Base-by-base conservation (phyloP, 2,329 filamentous ascomycete species). In the Parastagonospora nodorum region DNA sequence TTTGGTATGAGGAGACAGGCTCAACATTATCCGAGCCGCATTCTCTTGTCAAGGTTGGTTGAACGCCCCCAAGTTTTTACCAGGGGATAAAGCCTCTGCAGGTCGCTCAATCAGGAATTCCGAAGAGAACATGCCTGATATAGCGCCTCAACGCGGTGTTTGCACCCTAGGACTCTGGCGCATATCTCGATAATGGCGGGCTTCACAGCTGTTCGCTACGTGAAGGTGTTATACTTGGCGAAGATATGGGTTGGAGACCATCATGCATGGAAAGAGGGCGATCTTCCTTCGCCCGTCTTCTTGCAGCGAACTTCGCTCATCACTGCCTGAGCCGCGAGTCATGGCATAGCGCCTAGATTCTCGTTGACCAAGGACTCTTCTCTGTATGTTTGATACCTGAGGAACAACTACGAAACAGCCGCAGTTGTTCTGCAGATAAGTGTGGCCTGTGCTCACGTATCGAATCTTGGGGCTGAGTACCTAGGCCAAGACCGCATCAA, bases 131-230 rank as follows among this genome's bases (percentile, higher is more conserved):
- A 41, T 35, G 30, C 50, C 32, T 44, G 42, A 31, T 16, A 33
- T 47, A 43, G 49, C 43, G 48, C 43, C 50, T 48, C 51, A 53
- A 55, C 51, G 40, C 43, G 43, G 46, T 53, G 51, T 44, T 19
- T 27, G 28, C 36, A 45, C 24, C 50, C 27, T 42, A 39, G 30
- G 41, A 36, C 46, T 44, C 48, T 45, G 40, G 54, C 51, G 50
- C 44, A 31, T 53, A 52, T 53, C 32, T 44, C 42, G 29, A 50
- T 50, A 45, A 45, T 43, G 10, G 29, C 10, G 14, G 15, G 8
- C 8, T 9, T 19, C 11, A 6, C 15, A 19, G 35, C 29, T 28
- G 5, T 12, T 24, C 29, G 27, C 43, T 15, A 36, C 28, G n/a
- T n/a, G 28, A 14, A 32, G 36, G 11, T 32, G 24, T 28, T 24